These are phyloP conservation scores for Entamoeba moshkovskii DNA, from an alignment of 208 protist genomes.

Conservation along the genomic window DNA sequence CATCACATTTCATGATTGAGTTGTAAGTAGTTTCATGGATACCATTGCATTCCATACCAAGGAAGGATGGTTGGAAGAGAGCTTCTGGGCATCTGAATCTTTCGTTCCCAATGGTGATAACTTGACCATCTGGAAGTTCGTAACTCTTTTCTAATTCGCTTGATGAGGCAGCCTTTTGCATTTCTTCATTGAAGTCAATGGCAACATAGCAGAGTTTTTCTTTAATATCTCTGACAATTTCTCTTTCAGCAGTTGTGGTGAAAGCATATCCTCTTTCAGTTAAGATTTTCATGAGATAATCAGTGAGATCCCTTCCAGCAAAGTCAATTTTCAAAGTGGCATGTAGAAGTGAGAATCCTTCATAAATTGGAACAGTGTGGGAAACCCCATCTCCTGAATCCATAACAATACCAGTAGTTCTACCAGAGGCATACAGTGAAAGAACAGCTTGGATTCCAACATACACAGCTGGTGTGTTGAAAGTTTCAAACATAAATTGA, in stretches of 20 bases:
- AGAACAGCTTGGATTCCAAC: conserved; percentile 35
- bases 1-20: too few relatives aligned
- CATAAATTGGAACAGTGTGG: conserved; percentile 28
- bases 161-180: not conserved
- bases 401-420: conserved; percentile 46
- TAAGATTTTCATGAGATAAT: conserved; percentile 17
- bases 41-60: conserved; percentile 17
- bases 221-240: conserved; percentile 14
- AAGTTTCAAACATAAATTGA: conserved; percentile 16
- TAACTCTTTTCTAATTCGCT: not conserved
- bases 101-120: conserved; percentile 24
- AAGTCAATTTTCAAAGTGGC: conserved; percentile 7
- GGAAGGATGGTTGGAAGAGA: too few relatives aligned
- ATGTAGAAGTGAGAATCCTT: conserved; percentile 11
- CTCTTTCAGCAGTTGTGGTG: not conserved
- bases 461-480: conserved; percentile 33
- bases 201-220: conserved; percentile 13
- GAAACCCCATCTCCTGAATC: conserved; percentile 26
- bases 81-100: too few relatives aligned
- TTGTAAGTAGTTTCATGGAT: too few relatives aligned
- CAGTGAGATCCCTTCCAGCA: conserved; percentile 9
- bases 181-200: conserved; percentile 14
- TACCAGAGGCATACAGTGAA: conserved; percentile 28
- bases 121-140: conserved; percentile 24
- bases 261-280: conserved; percentile 22